Percentiles rank a stretch among this genome's conserved stretches.
phyloP scores from a whole-genome alignment of 768 basidiomycete genomes.

The Nidula microcarpa region DNA sequence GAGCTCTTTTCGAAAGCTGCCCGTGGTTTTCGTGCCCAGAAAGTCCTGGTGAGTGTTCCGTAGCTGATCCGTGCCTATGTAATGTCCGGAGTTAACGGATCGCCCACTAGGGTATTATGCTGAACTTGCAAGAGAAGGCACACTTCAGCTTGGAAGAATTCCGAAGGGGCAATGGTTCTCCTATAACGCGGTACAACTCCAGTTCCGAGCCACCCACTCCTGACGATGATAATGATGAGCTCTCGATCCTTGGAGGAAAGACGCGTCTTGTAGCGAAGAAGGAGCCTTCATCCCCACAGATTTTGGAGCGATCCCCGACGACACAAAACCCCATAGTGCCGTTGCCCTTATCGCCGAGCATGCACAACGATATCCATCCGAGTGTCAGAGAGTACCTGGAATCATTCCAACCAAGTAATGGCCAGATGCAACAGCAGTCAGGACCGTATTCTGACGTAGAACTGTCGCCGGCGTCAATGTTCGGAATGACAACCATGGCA shows the following conservation, averaged over 20 bases:
- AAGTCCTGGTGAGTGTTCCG: constrained; percentile 51
- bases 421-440: constrained; percentile 14
- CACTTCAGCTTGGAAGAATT: constrained; percentile 63
- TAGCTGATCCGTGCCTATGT: not conserved
- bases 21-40: constrained; percentile 57
- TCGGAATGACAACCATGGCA: constrained; percentile 38
- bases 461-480: constrained; percentile 42
- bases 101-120: constrained; percentile 54
- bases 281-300: constrained; percentile 50
- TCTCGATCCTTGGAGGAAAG: constrained; percentile 61
- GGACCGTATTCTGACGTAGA: constrained; percentile 27
- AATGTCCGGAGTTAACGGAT: not conserved
- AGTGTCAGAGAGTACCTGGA: constrained; percentile 67
- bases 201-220: constrained; percentile 37
- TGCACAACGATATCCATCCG: constrained; percentile 48
- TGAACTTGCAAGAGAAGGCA: constrained; percentile 60
- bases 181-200: constrained; percentile 31
- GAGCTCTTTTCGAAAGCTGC: constrained; percentile 72
- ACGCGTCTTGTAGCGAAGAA: constrained; percentile 63
- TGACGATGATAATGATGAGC: constrained; percentile 57
- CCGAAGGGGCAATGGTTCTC: constrained; percentile 51
- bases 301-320: constrained; percentile 65
- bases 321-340: constrained; percentile 73
- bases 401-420: constrained; percentile 41
- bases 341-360: constrained; percentile 52